A percentile compares a stretch with the other conserved stretches of the same genome.
These are phyloP conservation scores for Vararia minispora DNA, from an alignment of 768 basidiomycete species.

Conservation along the genomic window DNA sequence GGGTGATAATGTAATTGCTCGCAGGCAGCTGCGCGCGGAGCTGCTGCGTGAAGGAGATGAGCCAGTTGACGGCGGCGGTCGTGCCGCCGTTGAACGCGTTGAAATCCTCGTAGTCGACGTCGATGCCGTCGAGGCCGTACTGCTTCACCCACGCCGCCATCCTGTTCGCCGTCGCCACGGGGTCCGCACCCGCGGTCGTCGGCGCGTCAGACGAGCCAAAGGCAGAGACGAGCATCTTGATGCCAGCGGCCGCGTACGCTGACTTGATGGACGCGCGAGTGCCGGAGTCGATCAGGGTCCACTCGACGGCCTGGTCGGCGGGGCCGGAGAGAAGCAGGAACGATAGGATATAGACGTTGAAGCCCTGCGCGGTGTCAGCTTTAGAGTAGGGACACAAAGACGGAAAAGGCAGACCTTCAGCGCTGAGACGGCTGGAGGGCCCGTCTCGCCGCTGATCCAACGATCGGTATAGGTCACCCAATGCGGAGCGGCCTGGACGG, in stretches of 20 bases:
- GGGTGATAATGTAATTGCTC: constrained; percentile 26
- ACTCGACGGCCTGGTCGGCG: constrained; percentile 34
- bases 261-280: constrained; percentile 31
- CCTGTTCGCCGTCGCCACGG: constrained; percentile 27
- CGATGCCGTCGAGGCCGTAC: constrained; percentile 40
- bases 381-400: not conserved
- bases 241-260: constrained; percentile 43
- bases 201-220: constrained; percentile 39
- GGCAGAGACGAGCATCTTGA: constrained; percentile 44
- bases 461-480: constrained; percentile 30
- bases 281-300: constrained; percentile 27
- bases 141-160: constrained; percentile 36
- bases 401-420: constrained; percentile 18
- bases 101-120: constrained; percentile 57
- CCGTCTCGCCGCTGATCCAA: constrained; percentile 28
- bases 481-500: constrained; percentile 23
- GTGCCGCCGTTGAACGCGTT: constrained; percentile 41
- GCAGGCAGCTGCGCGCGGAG: constrained; percentile 24
- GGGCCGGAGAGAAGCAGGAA: constrained; percentile 32
- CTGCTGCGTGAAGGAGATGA: constrained; percentile 26
- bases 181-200: constrained; percentile 28
- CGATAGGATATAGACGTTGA: constrained; percentile 28
- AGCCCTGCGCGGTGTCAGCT: constrained; percentile 17
- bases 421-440: constrained; percentile 24
- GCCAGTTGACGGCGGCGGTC: constrained; percentile 39